Conservation (phyloP, 2,329 filamentous ascomycete species). For the Ophiocordyceps camponoti-rufipedis region DNA sequence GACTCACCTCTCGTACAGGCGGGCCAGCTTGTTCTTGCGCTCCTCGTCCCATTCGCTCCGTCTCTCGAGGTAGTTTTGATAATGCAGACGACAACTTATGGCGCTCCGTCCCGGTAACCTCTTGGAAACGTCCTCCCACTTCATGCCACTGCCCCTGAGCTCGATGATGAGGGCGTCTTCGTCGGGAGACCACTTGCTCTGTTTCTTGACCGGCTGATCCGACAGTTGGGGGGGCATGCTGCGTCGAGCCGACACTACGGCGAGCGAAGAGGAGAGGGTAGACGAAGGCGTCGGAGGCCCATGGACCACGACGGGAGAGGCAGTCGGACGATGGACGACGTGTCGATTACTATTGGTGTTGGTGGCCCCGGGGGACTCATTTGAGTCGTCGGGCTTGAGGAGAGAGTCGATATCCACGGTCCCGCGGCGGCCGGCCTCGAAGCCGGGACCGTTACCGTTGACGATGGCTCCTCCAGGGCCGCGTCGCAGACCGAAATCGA, state of each 20-base stretch:
- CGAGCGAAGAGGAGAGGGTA: background rate
- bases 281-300: slow-evolving; percentile 5
- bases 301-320: slow-evolving; percentile 1
- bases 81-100: slow-evolving; percentile 86
- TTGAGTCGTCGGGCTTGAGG: slow-evolving; percentile 57
- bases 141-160: slow-evolving; percentile 79
- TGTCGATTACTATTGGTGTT: slow-evolving; percentile 5
- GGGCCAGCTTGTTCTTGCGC: slow-evolving; percentile 87
- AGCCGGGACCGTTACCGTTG: slow-evolving; percentile 7
- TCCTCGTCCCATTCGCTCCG: slow-evolving; percentile 94
- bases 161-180: slow-evolving; percentile 91
- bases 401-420: slow-evolving; percentile 86
- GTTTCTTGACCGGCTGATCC: slow-evolving; percentile 70
- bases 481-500: slow-evolving; percentile 9
- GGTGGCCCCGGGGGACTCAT: slow-evolving; percentile 43
- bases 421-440: slow-evolving; percentile 8
- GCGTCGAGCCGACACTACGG: slow-evolving; percentile 15
- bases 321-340: slow-evolving; percentile 4
- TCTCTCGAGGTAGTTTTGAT: slow-evolving; percentile 92
- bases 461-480: slow-evolving; percentile 8
- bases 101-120: slow-evolving; percentile 76
- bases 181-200: slow-evolving; percentile 91
- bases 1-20: slow-evolving; percentile 77
- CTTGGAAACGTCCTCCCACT: slow-evolving; percentile 97
- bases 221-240: slow-evolving; percentile 26